Conservation (phyloP, 768 basidiomycete genomes). For the Antrodiella citrinella region DNA sequence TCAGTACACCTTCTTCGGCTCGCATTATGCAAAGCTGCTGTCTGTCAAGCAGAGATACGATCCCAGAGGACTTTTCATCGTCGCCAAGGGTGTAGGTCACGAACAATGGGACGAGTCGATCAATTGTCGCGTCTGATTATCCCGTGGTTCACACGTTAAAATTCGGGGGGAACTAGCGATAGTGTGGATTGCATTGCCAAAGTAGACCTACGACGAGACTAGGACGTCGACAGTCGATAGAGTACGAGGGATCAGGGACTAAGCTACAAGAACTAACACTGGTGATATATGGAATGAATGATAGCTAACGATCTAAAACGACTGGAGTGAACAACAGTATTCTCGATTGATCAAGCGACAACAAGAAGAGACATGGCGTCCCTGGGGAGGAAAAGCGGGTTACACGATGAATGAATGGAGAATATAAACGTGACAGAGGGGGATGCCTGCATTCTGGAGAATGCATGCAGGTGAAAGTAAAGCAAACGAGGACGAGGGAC, state of each 20-base stretch:
- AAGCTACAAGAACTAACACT: background rate
- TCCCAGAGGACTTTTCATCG: conserved; percentile 36
- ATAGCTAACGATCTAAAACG: background rate
- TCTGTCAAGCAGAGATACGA: conserved; percentile 39
- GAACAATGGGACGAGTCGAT: conserved; percentile 37
- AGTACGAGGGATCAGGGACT: background rate
- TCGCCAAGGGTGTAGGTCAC: conserved; percentile 38
- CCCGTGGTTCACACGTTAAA: too few species aligned
- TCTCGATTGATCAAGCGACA: background rate
- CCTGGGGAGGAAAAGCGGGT: too few species aligned
- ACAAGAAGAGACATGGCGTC: background rate
- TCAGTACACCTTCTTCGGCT: conserved; percentile 38
- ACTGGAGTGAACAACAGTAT: background rate
- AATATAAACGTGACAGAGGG: background rate
- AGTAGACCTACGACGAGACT: background rate
- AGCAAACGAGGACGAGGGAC: background rate
- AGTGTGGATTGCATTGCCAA: background rate
- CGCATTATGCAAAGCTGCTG: conserved; percentile 32
- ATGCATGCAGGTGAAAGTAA: too few species aligned
- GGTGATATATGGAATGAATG: background rate
- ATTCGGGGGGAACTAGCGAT: too few species aligned
- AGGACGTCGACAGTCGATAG: background rate
- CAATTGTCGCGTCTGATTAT: too few species aligned
- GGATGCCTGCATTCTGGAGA: too few species aligned
- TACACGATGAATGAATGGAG: background rate